Conservation (phyloP, 2,329 filamentous ascomycete genomes). For the Neofusicoccum umdonicola region DNA sequence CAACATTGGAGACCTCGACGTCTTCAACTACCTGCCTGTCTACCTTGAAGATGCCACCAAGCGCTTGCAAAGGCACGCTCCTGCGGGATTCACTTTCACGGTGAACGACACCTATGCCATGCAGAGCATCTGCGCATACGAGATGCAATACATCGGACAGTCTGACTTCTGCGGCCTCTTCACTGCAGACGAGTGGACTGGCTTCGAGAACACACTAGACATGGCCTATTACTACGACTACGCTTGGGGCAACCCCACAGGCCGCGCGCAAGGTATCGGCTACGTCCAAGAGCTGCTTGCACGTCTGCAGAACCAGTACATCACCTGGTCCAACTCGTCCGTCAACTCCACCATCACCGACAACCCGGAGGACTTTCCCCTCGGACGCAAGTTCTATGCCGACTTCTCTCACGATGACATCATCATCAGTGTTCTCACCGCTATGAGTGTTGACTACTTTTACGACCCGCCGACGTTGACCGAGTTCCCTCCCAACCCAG, state of each 20-base stretch:
- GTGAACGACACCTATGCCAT: constrained; percentile 50
- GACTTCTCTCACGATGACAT: constrained; percentile 57
- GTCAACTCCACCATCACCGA: constrained; percentile 52
- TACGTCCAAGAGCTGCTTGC: constrained; percentile 54
- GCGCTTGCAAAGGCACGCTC: constrained; percentile 49
- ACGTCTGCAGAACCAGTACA: constrained; percentile 47
- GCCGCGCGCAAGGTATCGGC: constrained; percentile 53
- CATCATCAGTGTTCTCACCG: constrained; percentile 50
- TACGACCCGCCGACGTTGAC: constrained; percentile 45
- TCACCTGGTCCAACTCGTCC: constrained; percentile 48
- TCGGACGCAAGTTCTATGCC: constrained; percentile 50
- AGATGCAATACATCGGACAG: constrained; percentile 49
- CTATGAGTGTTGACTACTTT: constrained; percentile 56
- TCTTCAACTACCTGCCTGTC: constrained; percentile 45
- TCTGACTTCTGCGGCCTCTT: constrained; percentile 56
- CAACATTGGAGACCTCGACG: constrained; percentile 42
- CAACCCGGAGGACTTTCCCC: constrained; percentile 47
- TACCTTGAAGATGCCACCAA: constrained; percentile 48
- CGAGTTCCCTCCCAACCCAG: constrained; percentile 42
- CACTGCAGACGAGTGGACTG: constrained; percentile 55
- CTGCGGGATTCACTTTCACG: constrained; percentile 49
- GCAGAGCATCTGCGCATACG: constrained; percentile 55
- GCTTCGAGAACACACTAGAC: constrained; percentile 54
- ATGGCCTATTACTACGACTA: constrained; percentile 52
- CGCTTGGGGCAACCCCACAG: constrained; percentile 49